These are phyloP conservation scores for Amoebophrya sp. DNA, from an alignment of 169 alveolate genomes.

Conservation along the genomic window DNA sequence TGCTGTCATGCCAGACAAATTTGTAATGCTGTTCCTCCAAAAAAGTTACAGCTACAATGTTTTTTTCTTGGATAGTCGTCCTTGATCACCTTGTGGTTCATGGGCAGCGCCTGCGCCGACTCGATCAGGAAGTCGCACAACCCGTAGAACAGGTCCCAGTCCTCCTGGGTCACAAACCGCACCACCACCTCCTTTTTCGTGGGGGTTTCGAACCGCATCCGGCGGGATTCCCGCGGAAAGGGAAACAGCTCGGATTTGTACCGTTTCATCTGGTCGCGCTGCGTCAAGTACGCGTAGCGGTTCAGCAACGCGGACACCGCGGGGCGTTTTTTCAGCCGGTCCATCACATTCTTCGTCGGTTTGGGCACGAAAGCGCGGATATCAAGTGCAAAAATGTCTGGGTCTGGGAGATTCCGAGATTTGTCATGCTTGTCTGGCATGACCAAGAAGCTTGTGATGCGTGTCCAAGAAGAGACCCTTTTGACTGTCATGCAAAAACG, in stretches of 20 bases:
- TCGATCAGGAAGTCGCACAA: background rate
- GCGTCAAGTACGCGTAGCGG: background rate
- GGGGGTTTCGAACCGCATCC: background rate
- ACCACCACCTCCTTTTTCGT: background rate
- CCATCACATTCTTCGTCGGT: background rate
- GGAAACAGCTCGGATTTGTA: background rate
- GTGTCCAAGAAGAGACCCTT: too few species aligned
- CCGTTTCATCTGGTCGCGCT: background rate
- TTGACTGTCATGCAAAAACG: too few species aligned
- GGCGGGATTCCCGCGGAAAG: background rate
- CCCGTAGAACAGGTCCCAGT: background rate
- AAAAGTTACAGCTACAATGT: too few species aligned
- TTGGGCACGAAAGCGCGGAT: background rate
- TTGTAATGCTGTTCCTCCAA: too few species aligned
- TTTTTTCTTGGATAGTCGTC: too few species aligned
- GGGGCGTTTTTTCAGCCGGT: background rate
- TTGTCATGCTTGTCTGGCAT: too few species aligned
- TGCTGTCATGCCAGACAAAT: too few species aligned
- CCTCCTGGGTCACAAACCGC: background rate
- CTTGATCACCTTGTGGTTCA: too few species aligned
- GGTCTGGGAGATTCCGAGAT: too few species aligned
- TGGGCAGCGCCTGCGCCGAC: background rate
- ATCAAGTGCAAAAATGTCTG: too few species aligned
- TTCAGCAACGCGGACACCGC: background rate
- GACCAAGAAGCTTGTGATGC: too few species aligned